Evolutionary conservation across 2,329 filamentous ascomycete species (phyloP).

Genomic region (Rhynchosporium agropyri): DNA sequence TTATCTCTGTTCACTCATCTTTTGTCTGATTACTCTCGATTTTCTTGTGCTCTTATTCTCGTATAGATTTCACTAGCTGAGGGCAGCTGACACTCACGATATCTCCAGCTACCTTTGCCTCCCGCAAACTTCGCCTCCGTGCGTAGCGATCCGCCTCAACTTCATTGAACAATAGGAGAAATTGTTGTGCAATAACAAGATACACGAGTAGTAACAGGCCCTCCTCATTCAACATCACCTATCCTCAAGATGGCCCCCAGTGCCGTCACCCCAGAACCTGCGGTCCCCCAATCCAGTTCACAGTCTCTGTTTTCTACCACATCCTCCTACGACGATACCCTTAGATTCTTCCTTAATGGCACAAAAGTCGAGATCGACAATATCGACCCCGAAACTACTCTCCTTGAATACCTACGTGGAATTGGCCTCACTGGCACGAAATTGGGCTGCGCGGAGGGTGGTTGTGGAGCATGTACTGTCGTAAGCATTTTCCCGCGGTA

Average conservation of each 20-base stretch:
- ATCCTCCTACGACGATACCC: constrained; percentile 78
- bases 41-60: background rate
- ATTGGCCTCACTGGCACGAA: constrained; percentile 96
- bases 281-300: constrained; percentile 41
- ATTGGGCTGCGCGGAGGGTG: constrained; percentile 93
- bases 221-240: background rate
- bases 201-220: background rate
- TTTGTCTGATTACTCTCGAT: background rate
- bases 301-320: constrained; percentile 64
- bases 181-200: background rate
- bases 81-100: background rate
- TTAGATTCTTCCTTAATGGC: constrained; percentile 93
- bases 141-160: background rate
- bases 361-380: constrained; percentile 84
- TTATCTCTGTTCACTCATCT: background rate
- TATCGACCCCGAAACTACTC: constrained; percentile 86
- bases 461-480: constrained; percentile 94
- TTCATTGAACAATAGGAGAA: background rate
- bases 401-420: constrained; percentile 90
- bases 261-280: constrained; percentile 55
- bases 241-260: constrained; percentile 55
- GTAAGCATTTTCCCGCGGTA: constrained; percentile 41
- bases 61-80: background rate
- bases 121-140: background rate
- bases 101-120: background rate